Percentiles rank a stretch among this genome's conserved stretches.
These are phyloP conservation scores for Rhodotorula toruloides DNA, from an alignment of 768 basidiomycete species.

Conservation along the genomic window DNA sequence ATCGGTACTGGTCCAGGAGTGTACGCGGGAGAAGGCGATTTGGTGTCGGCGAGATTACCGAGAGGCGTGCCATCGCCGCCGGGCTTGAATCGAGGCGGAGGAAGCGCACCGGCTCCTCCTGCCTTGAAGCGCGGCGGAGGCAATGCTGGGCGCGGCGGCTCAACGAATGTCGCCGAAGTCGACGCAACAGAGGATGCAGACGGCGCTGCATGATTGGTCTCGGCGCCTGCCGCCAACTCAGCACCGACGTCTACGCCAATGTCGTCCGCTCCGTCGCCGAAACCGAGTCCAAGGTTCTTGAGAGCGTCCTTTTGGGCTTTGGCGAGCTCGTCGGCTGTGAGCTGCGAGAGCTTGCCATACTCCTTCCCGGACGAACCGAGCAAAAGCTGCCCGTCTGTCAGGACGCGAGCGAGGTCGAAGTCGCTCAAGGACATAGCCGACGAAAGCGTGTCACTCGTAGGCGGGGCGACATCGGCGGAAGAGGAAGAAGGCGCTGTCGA, in stretches of 20 bases:
- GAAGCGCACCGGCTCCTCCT: too few relatives aligned
- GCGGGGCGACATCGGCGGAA: neutral
- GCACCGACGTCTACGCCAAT: constrained; percentile 34
- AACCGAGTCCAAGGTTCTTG: constrained; percentile 70
- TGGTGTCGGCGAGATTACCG: neutral
- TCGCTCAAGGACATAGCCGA: constrained; percentile 59
- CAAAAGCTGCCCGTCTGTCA: constrained; percentile 70
- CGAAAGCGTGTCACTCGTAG: neutral
- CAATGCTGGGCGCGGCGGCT: neutral
- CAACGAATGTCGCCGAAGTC: too few relatives aligned
- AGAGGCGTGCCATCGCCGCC: neutral
- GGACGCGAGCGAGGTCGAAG: constrained; percentile 71
- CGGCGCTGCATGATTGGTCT: neutral
- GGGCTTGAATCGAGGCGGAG: constrained; percentile 27
- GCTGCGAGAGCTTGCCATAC: constrained; percentile 50
- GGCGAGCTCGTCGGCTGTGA: constrained; percentile 62
- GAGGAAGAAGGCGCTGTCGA: constrained; percentile 14
- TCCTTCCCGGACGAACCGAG: constrained; percentile 92
- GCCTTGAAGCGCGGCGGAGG: neutral
- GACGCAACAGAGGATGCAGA: neutral
- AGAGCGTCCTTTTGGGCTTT: constrained; percentile 84
- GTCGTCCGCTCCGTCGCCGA: constrained; percentile 36
- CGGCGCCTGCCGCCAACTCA: constrained; percentile 29
- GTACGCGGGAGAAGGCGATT: neutral
- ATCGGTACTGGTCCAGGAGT: too few relatives aligned